These are phyloP conservation scores for Corylus heterophylla DNA, from an alignment of 306 rosid genomes.

Conservation along the genomic window DNA sequence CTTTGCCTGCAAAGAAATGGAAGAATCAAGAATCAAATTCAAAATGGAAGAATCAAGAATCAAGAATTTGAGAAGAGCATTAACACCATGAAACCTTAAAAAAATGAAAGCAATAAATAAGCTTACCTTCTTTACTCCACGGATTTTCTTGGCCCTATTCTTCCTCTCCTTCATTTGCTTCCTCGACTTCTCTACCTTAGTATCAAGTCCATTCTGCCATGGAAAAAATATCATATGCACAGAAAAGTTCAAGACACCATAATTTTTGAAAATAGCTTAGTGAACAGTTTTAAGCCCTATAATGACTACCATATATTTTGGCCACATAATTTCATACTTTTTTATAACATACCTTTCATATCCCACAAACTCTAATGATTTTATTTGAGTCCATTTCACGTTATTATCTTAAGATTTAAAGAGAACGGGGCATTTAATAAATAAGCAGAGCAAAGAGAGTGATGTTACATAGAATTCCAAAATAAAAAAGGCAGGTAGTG, in stretches of 20 bases:
- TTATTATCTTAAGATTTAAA: not conserved
- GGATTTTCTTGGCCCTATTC: constrained; percentile 87
- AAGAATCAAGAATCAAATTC: not conserved
- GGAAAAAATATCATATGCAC: not conserved
- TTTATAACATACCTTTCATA: not conserved
- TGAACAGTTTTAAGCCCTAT: not conserved
- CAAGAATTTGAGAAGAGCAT: not conserved
- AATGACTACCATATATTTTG: not conserved
- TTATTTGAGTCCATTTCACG: not conserved
- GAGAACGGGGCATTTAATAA: not conserved
- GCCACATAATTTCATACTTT: not conserved
- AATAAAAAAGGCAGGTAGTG: too few relatives aligned
- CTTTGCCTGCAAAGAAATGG: constrained; percentile 63
- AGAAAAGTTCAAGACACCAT: not conserved
- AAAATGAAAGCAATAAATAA: not conserved
- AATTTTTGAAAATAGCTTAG: not conserved
- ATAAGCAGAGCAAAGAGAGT: not conserved
- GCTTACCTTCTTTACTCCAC: constrained; percentile 91
- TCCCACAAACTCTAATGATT: not conserved
- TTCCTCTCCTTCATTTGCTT: constrained; percentile 95
- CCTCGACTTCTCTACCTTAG: constrained; percentile 84
- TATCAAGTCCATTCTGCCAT: constrained; percentile 82
- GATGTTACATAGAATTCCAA: too few relatives aligned
- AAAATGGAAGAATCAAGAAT: not conserved
- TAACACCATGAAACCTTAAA: not conserved